Percentiles rank a stretch among this genome's conserved stretches.
Evolutionary conservation across 169 alveolate species (phyloP).

Genomic region (Plasmodium berghei): DNA sequence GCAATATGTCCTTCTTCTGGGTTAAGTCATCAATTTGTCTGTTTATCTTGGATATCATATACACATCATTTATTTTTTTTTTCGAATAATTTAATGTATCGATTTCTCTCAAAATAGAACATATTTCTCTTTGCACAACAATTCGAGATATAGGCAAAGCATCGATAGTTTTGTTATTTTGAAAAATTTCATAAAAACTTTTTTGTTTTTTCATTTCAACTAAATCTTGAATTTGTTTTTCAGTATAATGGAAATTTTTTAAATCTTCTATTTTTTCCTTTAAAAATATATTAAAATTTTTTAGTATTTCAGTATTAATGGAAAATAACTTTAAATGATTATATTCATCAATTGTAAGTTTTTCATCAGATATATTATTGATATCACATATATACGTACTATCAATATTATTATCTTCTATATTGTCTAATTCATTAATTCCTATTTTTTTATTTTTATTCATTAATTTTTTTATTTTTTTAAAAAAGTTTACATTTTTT

Average conservation of each 20-base stretch:
- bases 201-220: constrained; percentile 62
- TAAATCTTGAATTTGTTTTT: constrained; percentile 53
- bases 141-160: constrained; percentile 55
- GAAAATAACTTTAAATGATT: constrained; percentile 61
- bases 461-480: constrained; percentile 32
- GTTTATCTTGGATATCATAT: constrained; percentile 10
- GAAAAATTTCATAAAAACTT: constrained; percentile 53
- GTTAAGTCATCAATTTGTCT: constrained; percentile 38
- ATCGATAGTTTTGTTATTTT: constrained; percentile 45
- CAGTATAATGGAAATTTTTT: constrained; percentile 69
- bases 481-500: constrained; percentile 15
- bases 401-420: neutral
- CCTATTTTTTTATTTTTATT: constrained; percentile 42
- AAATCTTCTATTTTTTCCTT: constrained; percentile 73
- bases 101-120: constrained; percentile 62
- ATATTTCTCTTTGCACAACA: constrained; percentile 54
- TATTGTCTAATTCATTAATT: constrained; percentile 4
- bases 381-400: constrained; percentile 42
- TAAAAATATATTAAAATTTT: constrained; percentile 38
- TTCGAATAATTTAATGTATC: constrained; percentile 44
- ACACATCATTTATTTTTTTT: constrained; percentile 20
- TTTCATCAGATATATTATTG: constrained; percentile 53
- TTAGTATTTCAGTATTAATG: constrained; percentile 26
- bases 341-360: constrained; percentile 55
- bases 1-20: constrained; percentile 27